Base-by-base conservation (phyloP, 768 basidiomycete species). In the Tylopilus intermedius region DNA sequence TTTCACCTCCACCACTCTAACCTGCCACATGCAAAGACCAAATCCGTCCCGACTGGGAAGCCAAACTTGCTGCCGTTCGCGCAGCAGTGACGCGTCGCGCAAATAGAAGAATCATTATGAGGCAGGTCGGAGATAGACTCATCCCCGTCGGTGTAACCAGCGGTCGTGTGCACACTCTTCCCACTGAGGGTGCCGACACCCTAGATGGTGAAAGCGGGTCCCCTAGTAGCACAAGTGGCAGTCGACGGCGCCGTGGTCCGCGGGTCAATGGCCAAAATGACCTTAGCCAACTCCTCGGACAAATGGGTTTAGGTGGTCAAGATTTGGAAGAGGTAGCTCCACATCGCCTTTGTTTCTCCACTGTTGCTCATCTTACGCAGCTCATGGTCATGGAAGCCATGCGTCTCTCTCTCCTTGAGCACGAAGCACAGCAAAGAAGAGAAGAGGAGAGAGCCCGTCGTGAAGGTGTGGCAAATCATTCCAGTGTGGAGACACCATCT, bases 331-430 rank as follows among this genome's bases (percentile, higher is more conserved):
- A 95, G 79, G 93, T 92, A 62, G 42, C n/a, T 33, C 18, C 21
- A n/a, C 27, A 26, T 38, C 26, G 64, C 80, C 67, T 42, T 45
- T 38, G 54, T 53, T 47, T 55, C 33, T 35, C 47, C 32, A 26
- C 57, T 27, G 42, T 56, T 53, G 26, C 58, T 65, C 40, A 60
- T 50, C 18, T 51, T 21, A 3, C 44, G 33, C 38, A 99, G 92
- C 72, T 99, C 41, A 97, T 98, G 95, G 76, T 99, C 50, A 94
- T 94, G 90, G 96, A 98, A 72, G 96, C 96, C 5, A 98, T 99
- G 94, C 83, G 95, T 50, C 74, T 96, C 52, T 96, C 93, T 26
- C 75, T 97, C 58, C 67, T 96, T 45, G 95, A 98, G 53, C 94
- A 98, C 63, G 94, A 97, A 71, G 93, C 93, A 62, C 89, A 93